Evolutionary conservation across 805 yeast genomes (phyloP).

Genomic region (Wickerhamomyces alni): DNA sequence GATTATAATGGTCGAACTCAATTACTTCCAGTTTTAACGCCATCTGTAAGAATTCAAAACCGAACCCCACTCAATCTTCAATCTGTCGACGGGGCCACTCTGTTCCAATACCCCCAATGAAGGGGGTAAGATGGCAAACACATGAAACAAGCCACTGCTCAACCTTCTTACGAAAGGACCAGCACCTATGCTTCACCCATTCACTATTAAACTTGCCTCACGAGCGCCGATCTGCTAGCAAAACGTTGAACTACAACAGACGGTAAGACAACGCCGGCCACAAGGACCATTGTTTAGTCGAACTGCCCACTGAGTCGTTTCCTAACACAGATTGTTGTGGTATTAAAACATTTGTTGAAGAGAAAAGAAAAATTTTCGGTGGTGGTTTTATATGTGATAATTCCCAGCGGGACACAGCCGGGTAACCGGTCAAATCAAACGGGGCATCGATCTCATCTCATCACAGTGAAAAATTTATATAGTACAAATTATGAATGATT

Average conservation of each 20-base stretch:
- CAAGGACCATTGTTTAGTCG: slow-evolving; percentile 12
- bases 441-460: too few relatives aligned
- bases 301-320: slow-evolving; percentile 32
- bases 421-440: too few relatives aligned
- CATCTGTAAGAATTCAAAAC: slow-evolving; percentile 50
- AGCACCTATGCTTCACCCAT: slow-evolving; percentile 12
- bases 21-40: slow-evolving; percentile 15
- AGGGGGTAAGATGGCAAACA: slow-evolving; percentile 23
- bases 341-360: not conserved
- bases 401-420: too few relatives aligned
- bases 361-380: slow-evolving; percentile 5
- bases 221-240: slow-evolving; percentile 62
- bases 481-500: too few relatives aligned
- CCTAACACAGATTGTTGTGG: slow-evolving; percentile 47
- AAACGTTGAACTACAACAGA: slow-evolving; percentile 19
- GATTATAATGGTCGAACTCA: slow-evolving; percentile 38
- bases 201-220: slow-evolving; percentile 26
- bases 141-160: slow-evolving; percentile 42
- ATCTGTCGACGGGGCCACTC: slow-evolving; percentile 98
- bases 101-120: slow-evolving; percentile 42
- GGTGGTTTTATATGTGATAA: too few relatives aligned
- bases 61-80: slow-evolving; percentile 60
- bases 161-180: slow-evolving; percentile 32
- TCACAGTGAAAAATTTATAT: too few relatives aligned
- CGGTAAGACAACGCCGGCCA: slow-evolving; percentile 13